Evolutionary conservation across 2,329 filamentous ascomycete species (phyloP).

Genomic region (Cytospora paraplurivora): DNA sequence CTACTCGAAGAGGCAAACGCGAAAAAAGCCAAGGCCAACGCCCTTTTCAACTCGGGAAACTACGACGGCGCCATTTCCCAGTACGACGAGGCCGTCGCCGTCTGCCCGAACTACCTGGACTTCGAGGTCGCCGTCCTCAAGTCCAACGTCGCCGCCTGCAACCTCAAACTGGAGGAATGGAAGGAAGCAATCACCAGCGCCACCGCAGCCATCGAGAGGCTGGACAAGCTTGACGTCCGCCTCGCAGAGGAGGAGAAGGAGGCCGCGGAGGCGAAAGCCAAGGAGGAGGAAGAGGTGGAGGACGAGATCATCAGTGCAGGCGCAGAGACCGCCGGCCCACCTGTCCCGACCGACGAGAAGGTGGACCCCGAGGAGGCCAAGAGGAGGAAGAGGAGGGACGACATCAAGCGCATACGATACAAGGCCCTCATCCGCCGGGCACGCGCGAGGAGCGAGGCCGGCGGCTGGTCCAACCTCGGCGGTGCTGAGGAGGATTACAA

Average conservation of each 20-base stretch:
- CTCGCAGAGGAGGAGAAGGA: constrained; percentile 41
- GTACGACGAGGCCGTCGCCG: constrained; percentile 78
- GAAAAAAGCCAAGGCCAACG: constrained; percentile 76
- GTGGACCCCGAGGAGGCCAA: constrained; percentile 36
- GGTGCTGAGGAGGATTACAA: constrained; percentile 82
- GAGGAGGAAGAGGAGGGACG: constrained; percentile 49
- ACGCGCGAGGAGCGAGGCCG: constrained; percentile 68
- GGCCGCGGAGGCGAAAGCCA: constrained; percentile 50
- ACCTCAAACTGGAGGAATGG: constrained; percentile 84
- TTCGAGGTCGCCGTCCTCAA: constrained; percentile 86
- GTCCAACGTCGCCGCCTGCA: constrained; percentile 87
- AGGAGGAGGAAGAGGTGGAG: constrained; percentile 50
- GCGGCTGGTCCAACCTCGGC: constrained; percentile 78
- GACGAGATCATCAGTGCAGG: constrained; percentile 64
- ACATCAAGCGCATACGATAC: constrained; percentile 74
- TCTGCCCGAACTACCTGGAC: constrained; percentile 81
- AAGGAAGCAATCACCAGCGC: constrained; percentile 77
- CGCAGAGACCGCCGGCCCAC: constrained; percentile 53
- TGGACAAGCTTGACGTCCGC: constrained; percentile 61
- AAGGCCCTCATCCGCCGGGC: constrained; percentile 84
- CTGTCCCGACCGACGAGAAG: constrained; percentile 33
- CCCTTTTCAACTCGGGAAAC: constrained; percentile 70
- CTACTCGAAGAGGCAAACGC: constrained; percentile 72
- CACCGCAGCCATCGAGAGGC: constrained; percentile 68
- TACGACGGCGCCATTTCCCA: constrained; percentile 78